Conservation (phyloP, 2,329 filamentous ascomycete genomes). For the Rutstroemia sydowiana region DNA sequence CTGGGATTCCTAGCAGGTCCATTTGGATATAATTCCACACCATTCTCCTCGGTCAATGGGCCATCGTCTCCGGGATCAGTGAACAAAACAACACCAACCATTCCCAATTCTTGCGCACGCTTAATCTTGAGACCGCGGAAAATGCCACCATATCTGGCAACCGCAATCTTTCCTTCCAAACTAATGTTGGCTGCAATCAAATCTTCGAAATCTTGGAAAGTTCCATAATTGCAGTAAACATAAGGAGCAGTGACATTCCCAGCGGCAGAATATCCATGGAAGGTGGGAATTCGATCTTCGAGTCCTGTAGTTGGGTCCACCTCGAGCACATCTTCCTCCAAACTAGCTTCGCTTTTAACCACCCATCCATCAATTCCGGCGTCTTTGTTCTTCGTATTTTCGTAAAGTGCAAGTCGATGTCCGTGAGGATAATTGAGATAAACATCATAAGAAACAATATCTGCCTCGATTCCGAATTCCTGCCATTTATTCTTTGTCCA, state of each 20-base stretch:
- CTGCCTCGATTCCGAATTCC: conserved; percentile 58
- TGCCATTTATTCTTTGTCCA: conserved; percentile 72
- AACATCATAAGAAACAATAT: conserved; percentile 64
- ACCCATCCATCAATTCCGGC: conserved; percentile 43
- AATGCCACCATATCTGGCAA: conserved; percentile 77
- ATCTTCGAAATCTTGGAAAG: conserved; percentile 78
- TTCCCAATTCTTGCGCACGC: conserved; percentile 82
- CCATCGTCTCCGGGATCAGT: conserved; percentile 87
- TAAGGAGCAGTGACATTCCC: conserved; percentile 86
- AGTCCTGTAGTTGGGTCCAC: conserved; percentile 75
- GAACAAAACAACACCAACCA: conserved; percentile 80
- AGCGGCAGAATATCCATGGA: conserved; percentile 89
- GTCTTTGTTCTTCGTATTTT: conserved; percentile 36
- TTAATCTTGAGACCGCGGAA: conserved; percentile 92
- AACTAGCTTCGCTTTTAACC: conserved; percentile 71
- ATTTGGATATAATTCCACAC: conserved; percentile 70
- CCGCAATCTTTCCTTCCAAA: conserved; percentile 76
- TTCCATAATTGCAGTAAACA: conserved; percentile 89
- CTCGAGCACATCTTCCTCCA: conserved; percentile 77
- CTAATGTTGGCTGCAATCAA: conserved; percentile 66
- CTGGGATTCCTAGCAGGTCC: conserved; percentile 83
- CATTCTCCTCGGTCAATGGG: conserved; percentile 71
- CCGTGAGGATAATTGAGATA: conserved; percentile 73
- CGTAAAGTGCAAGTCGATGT: conserved; percentile 60
- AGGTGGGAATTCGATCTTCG: conserved; percentile 70